Conservation (phyloP, 2,329 filamentous ascomycete genomes). For the Fusarium foetens region DNA sequence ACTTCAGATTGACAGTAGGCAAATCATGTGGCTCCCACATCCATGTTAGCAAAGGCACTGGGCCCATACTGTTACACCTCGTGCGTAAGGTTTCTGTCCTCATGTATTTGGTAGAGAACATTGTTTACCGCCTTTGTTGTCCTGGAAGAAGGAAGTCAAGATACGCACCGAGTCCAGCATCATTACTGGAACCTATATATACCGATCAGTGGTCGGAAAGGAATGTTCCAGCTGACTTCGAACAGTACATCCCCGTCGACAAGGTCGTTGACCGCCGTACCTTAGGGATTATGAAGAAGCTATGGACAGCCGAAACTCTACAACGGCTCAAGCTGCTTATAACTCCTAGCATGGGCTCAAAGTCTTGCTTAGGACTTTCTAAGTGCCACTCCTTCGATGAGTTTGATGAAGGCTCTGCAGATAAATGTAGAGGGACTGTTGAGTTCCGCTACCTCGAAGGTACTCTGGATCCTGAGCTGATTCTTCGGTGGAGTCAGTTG, state of each 20-base stretch:
- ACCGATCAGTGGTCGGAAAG: neutral
- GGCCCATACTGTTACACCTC: slow-evolving; percentile 5
- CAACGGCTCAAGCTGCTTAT: neutral
- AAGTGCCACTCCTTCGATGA: neutral
- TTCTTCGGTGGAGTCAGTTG: slow-evolving; percentile 34
- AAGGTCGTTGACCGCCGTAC: neutral
- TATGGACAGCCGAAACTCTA: slow-evolving; percentile 10
- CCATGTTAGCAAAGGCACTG: slow-evolving; percentile 27
- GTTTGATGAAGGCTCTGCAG: neutral
- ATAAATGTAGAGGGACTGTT: slow-evolving; percentile 13
- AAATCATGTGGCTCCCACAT: slow-evolving; percentile 30
- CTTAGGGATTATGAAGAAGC: slow-evolving; percentile 3
- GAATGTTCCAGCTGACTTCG: slow-evolving; percentile 11
- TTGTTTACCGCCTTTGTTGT: slow-evolving; percentile 28
- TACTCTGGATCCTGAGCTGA: slow-evolving; percentile 30
- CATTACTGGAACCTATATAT: neutral
- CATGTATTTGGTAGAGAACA: slow-evolving; percentile 22
- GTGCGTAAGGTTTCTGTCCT: slow-evolving; percentile 25
- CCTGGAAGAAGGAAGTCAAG: neutral
- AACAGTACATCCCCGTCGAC: slow-evolving; percentile 4
- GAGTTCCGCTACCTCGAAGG: slow-evolving; percentile 37
- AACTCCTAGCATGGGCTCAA: neutral
- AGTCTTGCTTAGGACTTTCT: slow-evolving; percentile 4
- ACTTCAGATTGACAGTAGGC: slow-evolving; percentile 13
- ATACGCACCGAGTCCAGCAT: neutral